Evolutionary conservation across 176 grass and related monocot species (phyloP), one percentile per base, ranked within the genome.

Genomic region (Eremochloa ophiuroides): DNA sequence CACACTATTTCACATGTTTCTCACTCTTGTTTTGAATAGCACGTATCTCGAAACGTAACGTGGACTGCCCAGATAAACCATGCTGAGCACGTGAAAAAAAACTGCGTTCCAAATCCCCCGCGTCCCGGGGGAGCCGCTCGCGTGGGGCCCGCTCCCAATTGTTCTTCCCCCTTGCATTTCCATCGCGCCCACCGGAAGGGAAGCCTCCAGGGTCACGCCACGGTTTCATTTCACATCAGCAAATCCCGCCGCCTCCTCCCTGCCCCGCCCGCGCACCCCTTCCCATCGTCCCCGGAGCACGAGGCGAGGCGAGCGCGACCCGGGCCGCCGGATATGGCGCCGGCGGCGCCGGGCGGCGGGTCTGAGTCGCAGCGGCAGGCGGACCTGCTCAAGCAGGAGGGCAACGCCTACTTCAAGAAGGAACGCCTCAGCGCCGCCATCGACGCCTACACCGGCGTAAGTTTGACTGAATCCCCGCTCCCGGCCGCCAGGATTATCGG

Each of bases 381-480:
- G 75, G 92, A 93, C 78, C 71, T 84, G 34, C 88, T 92, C 35
- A 94, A 93, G 88, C 90, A 91, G 80, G 78, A 94, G 50, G 95
- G 90, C 25, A 98, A 93, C 88, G 31, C 35, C 16, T 98, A 78
- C 75, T 92, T 94, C 77, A 92, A 88, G 88, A 98, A 93, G 84
- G 90, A 89, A 10, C 92, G 95, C 17, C 79, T 98, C 74, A 81
- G 90, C 69, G 95, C 92, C 66, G 92, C 95, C 92, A 94, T 98
- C 82, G 95, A 94, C 75, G 90, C 92, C 22, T 94, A 98, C 86
- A 94, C 95, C 20, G 95, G 87, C 92, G 92, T 90, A 64, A 59
- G 82, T 11, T 42, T 30, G 18, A 7, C 18, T 53, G 48, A 8
- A 42, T 47, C 39, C 20, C 40, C 28, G 18, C 26, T 62, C 2